These are phyloP conservation scores for Coniella lustricola DNA, from an alignment of 2,329 filamentous ascomycete species.

Conservation along the genomic window DNA sequence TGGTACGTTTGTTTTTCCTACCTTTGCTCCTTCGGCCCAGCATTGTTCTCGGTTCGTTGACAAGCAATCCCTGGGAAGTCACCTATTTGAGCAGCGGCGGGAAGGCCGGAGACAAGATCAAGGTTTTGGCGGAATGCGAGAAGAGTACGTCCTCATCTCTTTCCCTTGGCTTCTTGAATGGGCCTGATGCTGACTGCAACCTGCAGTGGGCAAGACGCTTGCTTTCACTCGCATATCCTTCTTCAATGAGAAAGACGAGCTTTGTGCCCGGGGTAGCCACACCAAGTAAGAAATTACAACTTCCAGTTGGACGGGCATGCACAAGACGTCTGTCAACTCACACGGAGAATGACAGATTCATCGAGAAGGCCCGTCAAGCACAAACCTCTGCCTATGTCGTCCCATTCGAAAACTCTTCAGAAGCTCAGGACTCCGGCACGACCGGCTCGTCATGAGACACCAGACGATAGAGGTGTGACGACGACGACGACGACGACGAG, in stretches of 20 bases:
- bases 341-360: slow-evolving; percentile 4
- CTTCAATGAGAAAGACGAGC: slow-evolving; percentile 49
- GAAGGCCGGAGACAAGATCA: slow-evolving; percentile 48
- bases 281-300: slow-evolving; percentile 47
- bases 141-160: slow-evolving; percentile 44
- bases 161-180: neutral
- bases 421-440: neutral
- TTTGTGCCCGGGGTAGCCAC: slow-evolving; percentile 57
- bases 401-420: neutral
- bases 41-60: neutral
- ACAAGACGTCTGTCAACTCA: neutral
- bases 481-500: no score
- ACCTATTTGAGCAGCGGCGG: slow-evolving; percentile 56
- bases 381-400: neutral
- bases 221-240: slow-evolving; percentile 57
- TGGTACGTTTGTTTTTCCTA: slow-evolving; percentile 30
- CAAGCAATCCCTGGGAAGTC: slow-evolving; percentile 33
- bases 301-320: neutral
- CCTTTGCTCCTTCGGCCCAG: no score
- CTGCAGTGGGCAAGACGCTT: slow-evolving; percentile 53
- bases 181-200: neutral
- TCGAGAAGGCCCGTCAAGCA: slow-evolving; percentile 9
- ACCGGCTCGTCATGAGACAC: neutral
- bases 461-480: no score
- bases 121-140: slow-evolving; percentile 51